Evolutionary conservation across 2,329 filamentous ascomycete species (phyloP).

Genomic region (Colletotrichum sp.): DNA sequence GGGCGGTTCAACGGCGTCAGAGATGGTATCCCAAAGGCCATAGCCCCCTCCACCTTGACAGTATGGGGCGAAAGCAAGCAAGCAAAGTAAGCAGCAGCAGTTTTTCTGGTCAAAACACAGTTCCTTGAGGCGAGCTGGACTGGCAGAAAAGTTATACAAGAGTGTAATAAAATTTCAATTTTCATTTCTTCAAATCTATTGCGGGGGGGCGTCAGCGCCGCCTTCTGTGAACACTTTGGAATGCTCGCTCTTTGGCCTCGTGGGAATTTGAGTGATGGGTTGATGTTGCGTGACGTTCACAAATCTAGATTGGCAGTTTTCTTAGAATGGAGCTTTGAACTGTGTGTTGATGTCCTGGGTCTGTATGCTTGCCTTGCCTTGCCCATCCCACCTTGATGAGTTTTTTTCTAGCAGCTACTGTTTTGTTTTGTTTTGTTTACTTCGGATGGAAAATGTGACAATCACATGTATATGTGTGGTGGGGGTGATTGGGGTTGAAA

Average conservation of each 20-base stretch:
- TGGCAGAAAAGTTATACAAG: not conserved
- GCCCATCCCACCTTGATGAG: not conserved
- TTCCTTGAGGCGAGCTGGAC: not conserved
- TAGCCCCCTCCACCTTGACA: not conserved
- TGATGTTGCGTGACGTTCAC: not conserved
- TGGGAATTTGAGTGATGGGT: not conserved
- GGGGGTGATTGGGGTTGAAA: not conserved
- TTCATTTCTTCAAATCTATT: not conserved
- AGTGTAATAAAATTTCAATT: slow-evolving; percentile 3
- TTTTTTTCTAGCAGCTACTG: not conserved
- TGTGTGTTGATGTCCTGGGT: not conserved
- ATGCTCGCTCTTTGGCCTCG: too few relatives aligned
- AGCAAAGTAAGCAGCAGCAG: not conserved
- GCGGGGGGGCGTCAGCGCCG: too few relatives aligned
- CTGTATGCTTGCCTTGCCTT: not conserved
- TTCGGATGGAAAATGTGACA: not conserved
- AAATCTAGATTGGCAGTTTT: rapidly evolving
- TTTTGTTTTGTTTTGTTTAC: not conserved
- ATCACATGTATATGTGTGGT: not conserved
- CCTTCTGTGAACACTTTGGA: too few relatives aligned
- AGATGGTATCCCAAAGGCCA: not conserved
- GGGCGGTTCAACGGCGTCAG: not conserved
- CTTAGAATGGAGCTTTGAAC: not conserved
- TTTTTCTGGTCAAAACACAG: not conserved
- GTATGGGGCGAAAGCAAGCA: not conserved